phyloP scores from a whole-genome alignment of 2,329 filamentous ascomycete species.

The Botrytis porri region DNA sequence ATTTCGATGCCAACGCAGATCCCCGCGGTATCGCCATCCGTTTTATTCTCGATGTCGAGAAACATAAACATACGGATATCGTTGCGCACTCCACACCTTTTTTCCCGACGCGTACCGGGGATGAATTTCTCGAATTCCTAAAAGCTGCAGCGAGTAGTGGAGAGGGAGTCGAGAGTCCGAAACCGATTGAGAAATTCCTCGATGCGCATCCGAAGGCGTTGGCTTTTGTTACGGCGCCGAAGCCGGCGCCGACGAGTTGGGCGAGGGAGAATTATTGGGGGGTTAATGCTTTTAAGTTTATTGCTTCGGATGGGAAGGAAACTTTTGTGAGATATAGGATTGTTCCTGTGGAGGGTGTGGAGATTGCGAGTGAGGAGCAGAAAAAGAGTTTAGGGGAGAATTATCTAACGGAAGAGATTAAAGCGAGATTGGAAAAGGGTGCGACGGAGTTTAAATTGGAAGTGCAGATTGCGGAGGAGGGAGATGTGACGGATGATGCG shows the following conservation, averaged over 20 bases:
- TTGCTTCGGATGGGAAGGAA: constrained; percentile 41
- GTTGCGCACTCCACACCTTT: constrained; percentile 50
- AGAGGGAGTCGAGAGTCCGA: not conserved
- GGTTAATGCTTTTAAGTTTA: constrained; percentile 50
- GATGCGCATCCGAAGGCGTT: constrained; percentile 46
- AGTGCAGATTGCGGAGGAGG: constrained; percentile 50
- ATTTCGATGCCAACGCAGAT: constrained; percentile 47
- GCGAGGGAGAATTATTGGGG: constrained; percentile 48
- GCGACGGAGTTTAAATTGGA: constrained; percentile 46
- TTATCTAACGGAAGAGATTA: constrained; percentile 51
- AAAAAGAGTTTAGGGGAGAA: constrained; percentile 41
- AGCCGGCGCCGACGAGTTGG: constrained; percentile 50
- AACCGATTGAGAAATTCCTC: constrained; percentile 44
- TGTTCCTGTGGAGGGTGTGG: constrained; percentile 45
- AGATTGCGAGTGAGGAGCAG: constrained; percentile 41
- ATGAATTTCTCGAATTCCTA: constrained; percentile 51
- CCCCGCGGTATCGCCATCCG: constrained; percentile 50
- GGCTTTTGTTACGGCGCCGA: constrained; percentile 48
- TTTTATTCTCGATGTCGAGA: constrained; percentile 44
- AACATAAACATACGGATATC: constrained; percentile 53
- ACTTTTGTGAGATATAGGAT: constrained; percentile 51
- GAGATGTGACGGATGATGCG: constrained; percentile 47
- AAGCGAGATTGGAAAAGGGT: constrained; percentile 38
- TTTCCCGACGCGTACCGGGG: constrained; percentile 53
- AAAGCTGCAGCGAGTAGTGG: constrained; percentile 40